Percentiles rank a stretch among this genome's conserved stretches.
These are phyloP conservation scores for Stagonosporopsis cucurbitacearum DNA, from an alignment of 2,329 filamentous ascomycete species.

Conservation along the genomic window DNA sequence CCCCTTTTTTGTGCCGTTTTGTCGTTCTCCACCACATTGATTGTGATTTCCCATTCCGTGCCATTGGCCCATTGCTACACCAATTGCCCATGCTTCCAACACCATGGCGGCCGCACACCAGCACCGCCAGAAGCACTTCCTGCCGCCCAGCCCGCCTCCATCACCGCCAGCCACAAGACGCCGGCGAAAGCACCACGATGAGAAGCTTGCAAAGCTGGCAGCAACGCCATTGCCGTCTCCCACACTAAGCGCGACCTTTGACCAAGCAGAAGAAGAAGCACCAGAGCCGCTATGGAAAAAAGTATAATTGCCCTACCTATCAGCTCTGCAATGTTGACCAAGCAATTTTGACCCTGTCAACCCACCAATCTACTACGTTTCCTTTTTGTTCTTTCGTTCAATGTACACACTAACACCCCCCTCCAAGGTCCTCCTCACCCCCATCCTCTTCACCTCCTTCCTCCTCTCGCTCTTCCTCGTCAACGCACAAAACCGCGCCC, in stretches of 20 bases:
- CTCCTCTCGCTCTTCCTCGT: slow-evolving; percentile 69
- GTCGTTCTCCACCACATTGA: no score
- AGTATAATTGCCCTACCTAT: slow-evolving; percentile 20
- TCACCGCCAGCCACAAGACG: slow-evolving; percentile 32
- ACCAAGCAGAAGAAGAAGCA: slow-evolving; percentile 17
- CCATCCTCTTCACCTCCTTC: slow-evolving; percentile 69
- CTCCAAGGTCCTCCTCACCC: slow-evolving; percentile 61
- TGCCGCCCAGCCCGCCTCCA: slow-evolving; percentile 39
- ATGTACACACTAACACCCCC: background rate
- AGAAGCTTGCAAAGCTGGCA: slow-evolving; percentile 43
- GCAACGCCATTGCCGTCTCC: slow-evolving; percentile 31
- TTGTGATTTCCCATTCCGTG: no score
- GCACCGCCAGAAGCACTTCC: slow-evolving; percentile 19
- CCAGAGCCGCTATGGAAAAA: slow-evolving; percentile 35
- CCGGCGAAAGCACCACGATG: slow-evolving; percentile 31
- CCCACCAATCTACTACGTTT: no score
- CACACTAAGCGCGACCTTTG: slow-evolving; percentile 29
- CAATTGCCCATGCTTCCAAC: background rate
- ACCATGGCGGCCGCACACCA: slow-evolving; percentile 22
- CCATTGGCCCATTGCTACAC: background rate
- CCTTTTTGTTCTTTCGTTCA: background rate
- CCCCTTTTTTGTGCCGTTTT: background rate
- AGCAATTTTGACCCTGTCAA: no score
- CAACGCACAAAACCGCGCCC: slow-evolving; percentile 63
- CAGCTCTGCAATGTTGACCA: no score